Percentiles rank a stretch among this genome's conserved stretches.
phyloP scores from a whole-genome alignment of 2,329 filamentous ascomycete species.

The Exophiala calicioides region DNA sequence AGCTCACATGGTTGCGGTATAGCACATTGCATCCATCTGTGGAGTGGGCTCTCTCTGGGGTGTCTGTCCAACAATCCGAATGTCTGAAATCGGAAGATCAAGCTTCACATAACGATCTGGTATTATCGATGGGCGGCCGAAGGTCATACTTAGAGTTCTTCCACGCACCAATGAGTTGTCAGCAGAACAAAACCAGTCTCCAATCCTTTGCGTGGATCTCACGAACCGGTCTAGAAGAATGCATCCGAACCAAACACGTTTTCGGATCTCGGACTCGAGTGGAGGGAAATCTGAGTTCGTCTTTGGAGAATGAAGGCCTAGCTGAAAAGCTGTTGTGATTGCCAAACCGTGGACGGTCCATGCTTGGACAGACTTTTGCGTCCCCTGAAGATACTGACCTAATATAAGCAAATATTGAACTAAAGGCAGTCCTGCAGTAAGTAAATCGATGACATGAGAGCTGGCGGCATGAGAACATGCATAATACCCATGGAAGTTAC shows the following conservation, averaged over 20 bases:
- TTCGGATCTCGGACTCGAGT: constrained; percentile 50
- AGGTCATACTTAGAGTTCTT: constrained; percentile 54
- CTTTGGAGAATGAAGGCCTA: constrained; percentile 53
- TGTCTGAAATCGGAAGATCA: constrained; percentile 34
- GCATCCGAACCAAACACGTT: constrained; percentile 54
- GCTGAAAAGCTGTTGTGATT: constrained; percentile 52
- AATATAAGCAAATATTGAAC: constrained; percentile 54
- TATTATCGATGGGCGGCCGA: constrained; percentile 52
- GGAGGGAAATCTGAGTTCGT: constrained; percentile 40
- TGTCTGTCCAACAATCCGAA: constrained; percentile 7
- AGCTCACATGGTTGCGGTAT: constrained; percentile 11
- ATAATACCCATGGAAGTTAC: constrained; percentile 4
- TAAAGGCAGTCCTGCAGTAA: constrained; percentile 17
- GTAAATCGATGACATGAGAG: too few relatives aligned
- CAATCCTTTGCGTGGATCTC: too few relatives aligned
- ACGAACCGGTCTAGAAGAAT: constrained; percentile 48
- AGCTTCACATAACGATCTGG: constrained; percentile 47
- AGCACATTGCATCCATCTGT: constrained; percentile 12
- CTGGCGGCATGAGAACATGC: not conserved
- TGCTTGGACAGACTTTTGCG: constrained; percentile 54
- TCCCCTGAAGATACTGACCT: constrained; percentile 57
- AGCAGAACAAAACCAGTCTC: not conserved
- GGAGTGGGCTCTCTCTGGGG: not conserved
- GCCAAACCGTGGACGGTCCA: constrained; percentile 58
- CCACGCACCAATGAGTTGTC: not conserved